Evolutionary conservation across 2,329 filamentous ascomycete species (phyloP).

Genomic region (Pestalotiopsis sp.): DNA sequence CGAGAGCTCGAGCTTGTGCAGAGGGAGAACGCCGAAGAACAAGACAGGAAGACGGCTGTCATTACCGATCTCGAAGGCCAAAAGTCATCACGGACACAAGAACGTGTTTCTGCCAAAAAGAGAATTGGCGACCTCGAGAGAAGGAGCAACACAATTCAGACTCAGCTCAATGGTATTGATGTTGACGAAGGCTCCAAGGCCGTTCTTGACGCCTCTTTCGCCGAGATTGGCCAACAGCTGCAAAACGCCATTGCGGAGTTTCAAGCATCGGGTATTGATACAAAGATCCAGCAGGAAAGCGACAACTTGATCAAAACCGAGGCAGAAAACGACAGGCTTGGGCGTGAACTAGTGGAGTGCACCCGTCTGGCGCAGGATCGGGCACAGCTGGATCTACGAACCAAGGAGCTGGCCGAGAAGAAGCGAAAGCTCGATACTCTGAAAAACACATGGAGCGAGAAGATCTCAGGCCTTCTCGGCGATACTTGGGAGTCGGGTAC

Average conservation of each 20-base stretch:
- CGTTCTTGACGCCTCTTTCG: constrained; percentile 71
- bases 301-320: constrained; percentile 69
- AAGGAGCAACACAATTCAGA: constrained; percentile 67
- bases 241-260: constrained; percentile 64
- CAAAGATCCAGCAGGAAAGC: constrained; percentile 68
- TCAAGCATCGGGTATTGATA: constrained; percentile 68
- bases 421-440: constrained; percentile 78
- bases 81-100: constrained; percentile 72
- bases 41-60: constrained; percentile 69
- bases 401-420: constrained; percentile 75
- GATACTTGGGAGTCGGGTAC: constrained; percentile 68
- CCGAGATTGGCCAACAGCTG: constrained; percentile 67
- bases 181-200: constrained; percentile 86
- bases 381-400: constrained; percentile 80
- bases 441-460: constrained; percentile 71
- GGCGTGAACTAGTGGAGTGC: constrained; percentile 80
- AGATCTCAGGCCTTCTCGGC: constrained; percentile 67
- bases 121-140: constrained; percentile 75
- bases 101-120: constrained; percentile 72
- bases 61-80: constrained; percentile 76
- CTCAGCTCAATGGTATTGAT: constrained; percentile 69
- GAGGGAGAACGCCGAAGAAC: constrained; percentile 71
- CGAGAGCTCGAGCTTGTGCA: constrained; percentile 74
- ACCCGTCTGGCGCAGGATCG: constrained; percentile 80
- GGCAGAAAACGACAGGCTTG: constrained; percentile 69